Evolutionary conservation across 2,329 filamentous ascomycete genomes (phyloP).

Genomic region (Epicoccum nigrum): DNA sequence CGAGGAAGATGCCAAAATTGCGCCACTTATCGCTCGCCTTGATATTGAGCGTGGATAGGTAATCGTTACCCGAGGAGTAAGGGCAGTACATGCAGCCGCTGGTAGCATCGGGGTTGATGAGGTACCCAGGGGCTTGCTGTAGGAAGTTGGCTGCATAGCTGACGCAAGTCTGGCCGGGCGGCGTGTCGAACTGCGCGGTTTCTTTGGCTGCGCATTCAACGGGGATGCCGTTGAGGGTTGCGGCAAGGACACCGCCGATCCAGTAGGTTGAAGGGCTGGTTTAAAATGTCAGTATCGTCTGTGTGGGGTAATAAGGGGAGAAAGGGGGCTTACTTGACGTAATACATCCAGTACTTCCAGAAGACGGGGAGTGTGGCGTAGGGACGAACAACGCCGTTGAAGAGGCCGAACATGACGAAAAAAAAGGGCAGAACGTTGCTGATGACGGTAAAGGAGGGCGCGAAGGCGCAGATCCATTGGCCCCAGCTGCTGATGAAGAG

Average conservation of each 20-base stretch:
- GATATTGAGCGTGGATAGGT: constrained; percentile 65
- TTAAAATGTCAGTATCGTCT: constrained; percentile 31
- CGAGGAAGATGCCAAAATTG: constrained; percentile 74
- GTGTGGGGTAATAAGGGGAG: constrained; percentile 40
- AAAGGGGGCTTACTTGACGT: background rate
- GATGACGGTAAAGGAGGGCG: constrained; percentile 78
- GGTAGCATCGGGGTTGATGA: constrained; percentile 66
- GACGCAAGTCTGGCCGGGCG: constrained; percentile 67
- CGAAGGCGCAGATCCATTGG: constrained; percentile 84
- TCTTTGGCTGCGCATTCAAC: constrained; percentile 59
- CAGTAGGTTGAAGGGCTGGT: constrained; percentile 68
- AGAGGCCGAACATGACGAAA: constrained; percentile 76
- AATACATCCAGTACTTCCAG: constrained; percentile 72
- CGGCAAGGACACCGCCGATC: constrained; percentile 72
- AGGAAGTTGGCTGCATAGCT: constrained; percentile 69
- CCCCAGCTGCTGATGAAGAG: constrained; percentile 78
- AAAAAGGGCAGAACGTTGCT: constrained; percentile 77
- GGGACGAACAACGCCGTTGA: constrained; percentile 78
- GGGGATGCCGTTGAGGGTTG: constrained; percentile 61
- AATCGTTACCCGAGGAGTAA: constrained; percentile 69
- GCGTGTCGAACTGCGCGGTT: constrained; percentile 69
- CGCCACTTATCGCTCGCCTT: constrained; percentile 69
- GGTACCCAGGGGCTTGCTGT: constrained; percentile 62
- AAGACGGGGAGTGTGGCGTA: constrained; percentile 70
- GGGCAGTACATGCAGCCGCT: constrained; percentile 72